Conservation (phyloP, 2,329 filamentous ascomycete genomes). For the Xylaria sp. region DNA sequence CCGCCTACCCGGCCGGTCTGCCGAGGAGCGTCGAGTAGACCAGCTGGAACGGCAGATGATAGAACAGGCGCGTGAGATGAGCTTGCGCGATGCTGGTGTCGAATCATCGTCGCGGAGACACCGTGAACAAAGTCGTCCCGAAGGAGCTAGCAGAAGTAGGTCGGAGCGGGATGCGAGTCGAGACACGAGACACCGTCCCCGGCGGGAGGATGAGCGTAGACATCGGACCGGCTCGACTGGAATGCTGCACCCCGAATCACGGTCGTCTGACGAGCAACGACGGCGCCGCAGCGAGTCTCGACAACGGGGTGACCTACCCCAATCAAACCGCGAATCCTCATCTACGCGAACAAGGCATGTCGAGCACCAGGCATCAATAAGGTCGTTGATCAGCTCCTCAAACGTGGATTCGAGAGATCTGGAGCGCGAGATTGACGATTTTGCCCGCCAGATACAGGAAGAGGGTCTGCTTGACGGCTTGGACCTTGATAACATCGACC, state of each 20-base stretch:
- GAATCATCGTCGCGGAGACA: slow-evolving; percentile 49
- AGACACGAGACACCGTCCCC: slow-evolving; percentile 43
- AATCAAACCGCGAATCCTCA: slow-evolving; percentile 52
- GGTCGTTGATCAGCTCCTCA: slow-evolving; percentile 83
- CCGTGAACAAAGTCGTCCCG: slow-evolving; percentile 47
- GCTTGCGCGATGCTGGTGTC: slow-evolving; percentile 73
- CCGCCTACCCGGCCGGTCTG: slow-evolving; percentile 60
- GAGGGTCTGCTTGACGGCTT: slow-evolving; percentile 89
- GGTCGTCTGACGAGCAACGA: slow-evolving; percentile 50
- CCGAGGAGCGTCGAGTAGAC: slow-evolving; percentile 64
- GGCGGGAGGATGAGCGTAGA: slow-evolving; percentile 47
- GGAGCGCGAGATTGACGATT: slow-evolving; percentile 89
- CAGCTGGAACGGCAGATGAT: slow-evolving; percentile 76
- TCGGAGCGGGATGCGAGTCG: slow-evolving; percentile 48
- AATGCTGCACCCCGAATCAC: slow-evolving; percentile 52
- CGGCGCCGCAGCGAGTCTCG: slow-evolving; percentile 58
- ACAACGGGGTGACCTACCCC: slow-evolving; percentile 55
- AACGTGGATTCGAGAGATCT: slow-evolving; percentile 81
- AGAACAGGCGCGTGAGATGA: slow-evolving; percentile 77
- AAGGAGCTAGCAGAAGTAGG: slow-evolving; percentile 47
- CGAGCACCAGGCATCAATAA: slow-evolving; percentile 88
- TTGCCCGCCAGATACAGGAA: slow-evolving; percentile 87
- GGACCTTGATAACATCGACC: slow-evolving; percentile 86
- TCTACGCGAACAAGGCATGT: slow-evolving; percentile 66
- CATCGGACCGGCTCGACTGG: slow-evolving; percentile 50